Conservation (phyloP, 1,284 basidiomycete genomes). For the Rhodotorula sp. region DNA sequence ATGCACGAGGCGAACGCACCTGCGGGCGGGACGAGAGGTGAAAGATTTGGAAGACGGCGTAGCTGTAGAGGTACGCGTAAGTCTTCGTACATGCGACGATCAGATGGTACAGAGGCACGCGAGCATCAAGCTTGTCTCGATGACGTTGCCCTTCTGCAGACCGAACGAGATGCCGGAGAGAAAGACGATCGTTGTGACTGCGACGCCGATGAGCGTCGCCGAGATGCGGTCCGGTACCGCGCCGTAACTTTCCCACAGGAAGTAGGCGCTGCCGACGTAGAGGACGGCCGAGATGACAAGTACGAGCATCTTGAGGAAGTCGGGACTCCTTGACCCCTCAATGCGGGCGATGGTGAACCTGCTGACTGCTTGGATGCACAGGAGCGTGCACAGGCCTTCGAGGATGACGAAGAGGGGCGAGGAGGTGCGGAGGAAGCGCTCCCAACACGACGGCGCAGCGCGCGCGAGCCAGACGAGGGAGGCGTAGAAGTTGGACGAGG, state of each 20-base stretch:
- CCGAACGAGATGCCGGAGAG: conserved; percentile 86
- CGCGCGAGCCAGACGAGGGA: conserved; percentile 52
- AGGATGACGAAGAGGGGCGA: conserved; percentile 75
- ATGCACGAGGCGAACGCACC: too few species aligned
- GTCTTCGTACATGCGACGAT: background rate
- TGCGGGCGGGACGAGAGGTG: conserved; percentile 34
- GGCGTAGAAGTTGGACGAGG: conserved; percentile 53
- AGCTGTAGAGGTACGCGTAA: conserved; percentile 19
- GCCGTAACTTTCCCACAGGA: conserved; percentile 43
- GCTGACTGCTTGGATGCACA: conserved; percentile 69
- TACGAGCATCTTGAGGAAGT: conserved; percentile 53
- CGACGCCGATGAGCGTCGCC: conserved; percentile 78
- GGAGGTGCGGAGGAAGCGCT: conserved; percentile 64
- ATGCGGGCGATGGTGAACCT: conserved; percentile 70
- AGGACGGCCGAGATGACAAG: conserved; percentile 34
- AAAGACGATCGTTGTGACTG: conserved; percentile 70
- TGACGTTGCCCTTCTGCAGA: conserved; percentile 82
- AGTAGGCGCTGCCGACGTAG: conserved; percentile 45
- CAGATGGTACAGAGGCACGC: conserved; percentile 9
- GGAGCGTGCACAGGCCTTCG: conserved; percentile 76
- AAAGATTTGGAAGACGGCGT: conserved; percentile 45
- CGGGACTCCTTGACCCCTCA: conserved; percentile 64
- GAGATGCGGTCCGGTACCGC: conserved; percentile 74
- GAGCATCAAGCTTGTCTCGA: conserved; percentile 63
- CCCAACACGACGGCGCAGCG: conserved; percentile 66